phyloP scores from a whole-genome alignment of 768 basidiomycete species.

The Mycena alexandri region DNA sequence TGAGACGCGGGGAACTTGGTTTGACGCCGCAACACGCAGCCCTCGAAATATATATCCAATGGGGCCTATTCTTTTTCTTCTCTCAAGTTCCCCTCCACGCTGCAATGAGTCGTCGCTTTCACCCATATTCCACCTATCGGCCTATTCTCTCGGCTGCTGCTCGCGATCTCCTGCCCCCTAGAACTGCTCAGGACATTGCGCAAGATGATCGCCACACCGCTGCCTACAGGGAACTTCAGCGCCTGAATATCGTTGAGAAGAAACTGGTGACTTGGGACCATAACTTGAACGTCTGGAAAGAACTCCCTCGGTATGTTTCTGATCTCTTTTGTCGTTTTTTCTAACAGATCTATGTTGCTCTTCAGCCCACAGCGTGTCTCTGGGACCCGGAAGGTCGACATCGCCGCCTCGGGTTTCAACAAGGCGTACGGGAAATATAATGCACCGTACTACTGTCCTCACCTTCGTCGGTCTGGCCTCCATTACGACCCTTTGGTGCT shows the following conservation, averaged over 20 bases:
- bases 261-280: background rate
- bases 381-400: background rate
- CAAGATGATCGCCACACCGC: background rate
- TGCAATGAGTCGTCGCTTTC: no score
- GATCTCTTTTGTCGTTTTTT: no score
- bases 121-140: no score
- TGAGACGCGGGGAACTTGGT: no score
- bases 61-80: no score
- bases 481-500: conserved; percentile 4
- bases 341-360: background rate
- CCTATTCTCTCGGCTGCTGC: no score
- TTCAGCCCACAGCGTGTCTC: conserved; percentile 4
- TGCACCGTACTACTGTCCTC: conserved; percentile 9
- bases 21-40: no score
- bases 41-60: no score
- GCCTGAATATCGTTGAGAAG: background rate
- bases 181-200: no score
- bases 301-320: conserved; percentile 1
- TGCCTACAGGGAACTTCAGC: background rate
- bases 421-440: background rate
- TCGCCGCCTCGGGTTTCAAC: background rate
- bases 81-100: no score
- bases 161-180: no score
- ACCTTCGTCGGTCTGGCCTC: background rate
- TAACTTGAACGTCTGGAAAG: background rate